Evolutionary conservation across 805 yeast species (phyloP).

Genomic region (Wickerhamiella slavikovae): DNA sequence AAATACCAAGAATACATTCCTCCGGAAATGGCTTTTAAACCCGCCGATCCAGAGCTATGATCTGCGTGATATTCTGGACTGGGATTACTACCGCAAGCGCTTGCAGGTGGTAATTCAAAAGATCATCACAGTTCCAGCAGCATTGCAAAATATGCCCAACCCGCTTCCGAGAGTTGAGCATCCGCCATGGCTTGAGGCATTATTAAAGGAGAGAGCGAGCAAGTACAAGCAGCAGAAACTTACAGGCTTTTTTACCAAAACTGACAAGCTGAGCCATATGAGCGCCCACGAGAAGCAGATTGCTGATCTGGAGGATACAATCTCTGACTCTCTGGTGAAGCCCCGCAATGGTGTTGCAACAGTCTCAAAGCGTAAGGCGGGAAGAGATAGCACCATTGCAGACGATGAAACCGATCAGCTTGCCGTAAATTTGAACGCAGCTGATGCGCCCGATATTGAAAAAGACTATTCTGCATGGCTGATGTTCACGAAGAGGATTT

Average conservation of each 20-base stretch:
- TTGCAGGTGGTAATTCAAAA: slow-evolving; percentile 85
- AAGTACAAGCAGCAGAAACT: slow-evolving; percentile 52
- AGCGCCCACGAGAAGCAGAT: slow-evolving; percentile 18
- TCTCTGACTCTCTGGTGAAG: slow-evolving; percentile 15
- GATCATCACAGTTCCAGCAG: slow-evolving; percentile 93
- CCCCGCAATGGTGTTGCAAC: slow-evolving; percentile 7
- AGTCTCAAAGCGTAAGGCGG: slow-evolving; percentile 11
- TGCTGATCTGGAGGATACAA: slow-evolving; percentile 62
- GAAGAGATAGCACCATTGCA: slow-evolving; percentile 16
- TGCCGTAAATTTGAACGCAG: slow-evolving; percentile 6
- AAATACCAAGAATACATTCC: slow-evolving; percentile 41
- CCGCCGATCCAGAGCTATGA: slow-evolving; percentile 60
- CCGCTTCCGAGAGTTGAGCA: slow-evolving; percentile 91
- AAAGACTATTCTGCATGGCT: slow-evolving; percentile 28
- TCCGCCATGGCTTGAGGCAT: slow-evolving; percentile 76
- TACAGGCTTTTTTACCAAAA: slow-evolving; percentile 30
- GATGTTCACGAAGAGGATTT: slow-evolving; percentile 61
- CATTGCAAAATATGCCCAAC: slow-evolving; percentile 64
- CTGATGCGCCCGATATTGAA: slow-evolving; percentile 15
- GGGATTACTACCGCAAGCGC: slow-evolving; percentile 83
- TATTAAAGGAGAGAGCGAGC: slow-evolving; percentile 39
- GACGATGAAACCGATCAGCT: slow-evolving; percentile 22
- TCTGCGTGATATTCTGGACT: slow-evolving; percentile 74
- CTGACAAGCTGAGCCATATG: slow-evolving; percentile 9
- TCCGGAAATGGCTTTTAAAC: slow-evolving; percentile 77